Conservation (phyloP, 176 grass and related monocot genomes). For the Dendrocalamus sinicus region DNA sequence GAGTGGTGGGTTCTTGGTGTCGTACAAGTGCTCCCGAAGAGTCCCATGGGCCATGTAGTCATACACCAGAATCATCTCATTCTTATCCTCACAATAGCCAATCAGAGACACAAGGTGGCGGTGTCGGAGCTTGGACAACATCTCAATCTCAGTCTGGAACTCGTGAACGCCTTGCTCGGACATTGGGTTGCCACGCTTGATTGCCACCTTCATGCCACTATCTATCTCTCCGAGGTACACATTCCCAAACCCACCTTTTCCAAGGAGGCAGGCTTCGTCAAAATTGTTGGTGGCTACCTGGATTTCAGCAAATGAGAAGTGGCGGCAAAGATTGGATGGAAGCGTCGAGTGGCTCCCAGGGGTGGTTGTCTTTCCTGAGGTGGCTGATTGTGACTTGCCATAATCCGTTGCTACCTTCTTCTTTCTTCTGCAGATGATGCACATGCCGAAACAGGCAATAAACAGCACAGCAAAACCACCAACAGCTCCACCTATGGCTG, state of each 20-base stretch:
- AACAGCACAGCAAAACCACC: conserved; percentile 35
- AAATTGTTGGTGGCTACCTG: conserved; percentile 63
- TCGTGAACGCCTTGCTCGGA: conserved; percentile 68
- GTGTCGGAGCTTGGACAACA: conserved; percentile 76
- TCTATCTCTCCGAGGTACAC: conserved; percentile 68
- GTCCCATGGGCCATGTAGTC: conserved; percentile 77
- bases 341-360: conserved; percentile 54
- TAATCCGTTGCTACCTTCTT: conserved; percentile 49
- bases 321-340: conserved; percentile 58
- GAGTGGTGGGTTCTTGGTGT: conserved; percentile 52
- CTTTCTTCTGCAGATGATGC: conserved; percentile 44
- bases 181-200: conserved; percentile 65
- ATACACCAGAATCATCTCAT: conserved; percentile 80
- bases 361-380: conserved; percentile 32
- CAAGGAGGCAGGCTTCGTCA: conserved; percentile 57
- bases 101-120: conserved; percentile 74
- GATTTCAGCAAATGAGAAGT: conserved; percentile 66
- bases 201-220: conserved; percentile 61
- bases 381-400: conserved; percentile 31
- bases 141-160: conserved; percentile 81
- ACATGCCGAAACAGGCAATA: conserved; percentile 27
- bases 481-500: conserved; percentile 44
- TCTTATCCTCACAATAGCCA: conserved; percentile 72
- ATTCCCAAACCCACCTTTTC: conserved; percentile 76
- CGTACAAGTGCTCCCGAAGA: conserved; percentile 66